Base-by-base conservation (phyloP, 345 rosid genomes). In the Clausena lansium region DNA sequence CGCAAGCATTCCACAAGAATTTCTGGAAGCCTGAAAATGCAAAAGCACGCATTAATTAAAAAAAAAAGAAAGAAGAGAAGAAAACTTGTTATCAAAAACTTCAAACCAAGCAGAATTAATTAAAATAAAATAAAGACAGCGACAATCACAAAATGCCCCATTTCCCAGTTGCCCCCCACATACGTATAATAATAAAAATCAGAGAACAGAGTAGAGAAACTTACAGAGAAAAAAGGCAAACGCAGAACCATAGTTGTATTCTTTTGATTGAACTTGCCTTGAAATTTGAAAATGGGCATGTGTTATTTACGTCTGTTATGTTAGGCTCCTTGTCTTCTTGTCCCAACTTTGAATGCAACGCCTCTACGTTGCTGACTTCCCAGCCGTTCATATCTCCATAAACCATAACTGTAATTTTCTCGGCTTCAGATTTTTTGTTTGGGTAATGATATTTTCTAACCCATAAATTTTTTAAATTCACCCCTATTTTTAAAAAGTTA, bases 1-100 rank as follows among this genome's bases (percentile, higher is more conserved):
- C 70, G 81, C 85, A 27, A 84, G 67, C 38, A 75, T 74, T 78
- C 73, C 82, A 45, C 76, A 61, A 47, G 74, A 67, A 82, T 73
- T 76, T 75, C 73, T 45, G 15, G 47, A 55, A 70, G 58, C 73
- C 90, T 86, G 85, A 50, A 70, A 24, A 66, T 6, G 59, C 38
- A 45, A 76, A 45, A 73, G 35, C 52, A 28, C 50, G 65, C 24
- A 63, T 72, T 57, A 35, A 22, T 2, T 39, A 25, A 71, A 4
- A 4, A 33, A 33, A 33, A 33, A 33, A 30, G 1, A 2, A 30
- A 30, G 2, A 41, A 41, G 10, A 10, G 10, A 10, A 39, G 9
- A 2, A 4, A 45, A 11, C 50, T 13, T 13, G 15, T 3, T 13
- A 45, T 45, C 50, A 45, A 13, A 45, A 45, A 3, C 15, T 3